Evolutionary conservation across 805 yeast species (phyloP).

Genomic region (Saturnispora bothae): DNA sequence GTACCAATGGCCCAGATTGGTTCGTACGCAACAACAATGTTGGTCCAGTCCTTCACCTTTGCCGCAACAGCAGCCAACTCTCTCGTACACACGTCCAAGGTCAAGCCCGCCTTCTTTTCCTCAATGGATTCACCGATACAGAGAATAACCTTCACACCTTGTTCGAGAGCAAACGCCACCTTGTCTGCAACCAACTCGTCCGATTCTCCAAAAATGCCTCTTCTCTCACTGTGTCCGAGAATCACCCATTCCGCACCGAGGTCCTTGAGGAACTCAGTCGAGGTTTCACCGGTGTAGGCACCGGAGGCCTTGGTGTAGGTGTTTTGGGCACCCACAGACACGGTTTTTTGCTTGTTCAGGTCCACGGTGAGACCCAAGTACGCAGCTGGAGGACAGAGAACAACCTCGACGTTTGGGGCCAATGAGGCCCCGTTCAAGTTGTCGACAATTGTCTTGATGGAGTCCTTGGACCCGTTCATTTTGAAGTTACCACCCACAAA

Average conservation of each 20-base stretch:
- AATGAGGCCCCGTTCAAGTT: conserved; percentile 70
- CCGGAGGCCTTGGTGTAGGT: conserved; percentile 81
- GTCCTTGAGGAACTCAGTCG: conserved; percentile 82
- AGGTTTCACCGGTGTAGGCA: conserved; percentile 96
- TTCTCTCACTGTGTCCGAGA: conserved; percentile 98
- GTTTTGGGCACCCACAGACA: conserved; percentile 85
- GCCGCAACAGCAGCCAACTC: conserved; percentile 85
- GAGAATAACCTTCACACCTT: conserved; percentile 82
- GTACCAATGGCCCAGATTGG: conserved; percentile 99
- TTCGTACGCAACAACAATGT: conserved; percentile 94
- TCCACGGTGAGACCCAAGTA: conserved; percentile 72
- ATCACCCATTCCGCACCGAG: conserved; percentile 90
- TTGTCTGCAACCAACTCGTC: conserved; percentile 89
- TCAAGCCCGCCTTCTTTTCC: conserved; percentile 82
- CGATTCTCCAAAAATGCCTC: conserved; percentile 82
- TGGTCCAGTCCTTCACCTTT: conserved; percentile 59
- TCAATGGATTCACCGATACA: conserved; percentile 97
- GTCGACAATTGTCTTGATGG: conserved; percentile 75
- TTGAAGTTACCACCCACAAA: conserved; percentile 99
- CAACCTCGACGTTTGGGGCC: conserved; percentile 79
- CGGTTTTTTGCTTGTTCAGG: conserved; percentile 57
- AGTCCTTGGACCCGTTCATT: conserved; percentile 88
- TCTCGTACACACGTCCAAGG: conserved; percentile 77
- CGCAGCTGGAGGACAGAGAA: conserved; percentile 92
- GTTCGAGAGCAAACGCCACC: conserved; percentile 86